Evolutionary conservation across 176 grass and related monocot species (phyloP), one percentile per base, ranked within the genome.

Genomic region (Triticum timopheevii): DNA sequence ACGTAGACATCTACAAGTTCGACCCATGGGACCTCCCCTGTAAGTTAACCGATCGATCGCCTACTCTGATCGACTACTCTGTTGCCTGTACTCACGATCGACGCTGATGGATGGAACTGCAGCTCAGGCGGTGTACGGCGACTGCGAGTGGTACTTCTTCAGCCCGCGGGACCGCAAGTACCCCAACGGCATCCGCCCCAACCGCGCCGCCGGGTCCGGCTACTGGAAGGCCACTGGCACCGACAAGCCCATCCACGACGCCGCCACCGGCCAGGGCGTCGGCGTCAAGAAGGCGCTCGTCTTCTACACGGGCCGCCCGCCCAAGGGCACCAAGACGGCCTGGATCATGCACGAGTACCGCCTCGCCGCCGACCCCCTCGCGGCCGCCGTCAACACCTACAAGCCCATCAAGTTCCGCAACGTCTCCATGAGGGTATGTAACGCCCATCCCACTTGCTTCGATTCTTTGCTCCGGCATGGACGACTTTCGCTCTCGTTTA

Each of bases 281-380:
- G 96, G 93, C 49, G 96, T 98, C 27, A 98, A 98, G 88, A 98
- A 98, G 91, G 93, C 96, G 19, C 86, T 98, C 68, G 96, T 98
- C 42, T 98, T 98, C 86, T 98, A 98, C 92, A 82, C 30, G 54
- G 96, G 96, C 0, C 91, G 88, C 7, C 96, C 96, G 3, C 96
- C 93, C 13, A 98, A 87, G 69, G 96, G 96, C 25, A 38, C 89
- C 44, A 98, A 98, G 86, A 98, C 96, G 8, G 86, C 78, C 73
- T 98, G 96, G 96, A 95, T 98, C 90, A 98, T 98, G 96, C 96
- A 95, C 50, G 96, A 98, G 82, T 98, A 98, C 79, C 96, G 96
- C 63, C 90, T 98, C 40, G 86, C 94, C 67, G 65, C 69, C 82
- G 6, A 58, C 42, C 84, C 65, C 1, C 73, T 78, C 78, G 47